Conservation (phyloP, 73 alveolate species). For the Blepharisma japonicum region DNA sequence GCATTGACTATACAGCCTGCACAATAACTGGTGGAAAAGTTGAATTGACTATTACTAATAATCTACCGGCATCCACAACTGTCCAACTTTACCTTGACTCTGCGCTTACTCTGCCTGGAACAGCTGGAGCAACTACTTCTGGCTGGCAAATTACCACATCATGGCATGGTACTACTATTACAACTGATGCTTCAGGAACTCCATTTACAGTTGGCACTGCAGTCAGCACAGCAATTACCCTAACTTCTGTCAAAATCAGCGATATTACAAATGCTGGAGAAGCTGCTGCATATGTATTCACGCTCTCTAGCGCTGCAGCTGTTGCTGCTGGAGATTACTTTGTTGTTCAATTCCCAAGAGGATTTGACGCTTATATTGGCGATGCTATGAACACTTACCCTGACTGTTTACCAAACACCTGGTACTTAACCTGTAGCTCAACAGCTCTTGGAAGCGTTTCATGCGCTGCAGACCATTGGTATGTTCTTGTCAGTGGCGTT, state of each 20-base stretch:
- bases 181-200: no score
- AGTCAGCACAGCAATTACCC: no score
- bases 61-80: no score
- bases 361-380: conserved; percentile 9
- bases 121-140: no score
- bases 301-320: background rate
- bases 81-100: no score
- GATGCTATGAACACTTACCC: background rate
- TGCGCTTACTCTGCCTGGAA: no score
- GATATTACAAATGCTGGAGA: conserved; percentile 7
- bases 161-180: no score
- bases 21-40: no score
- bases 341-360: background rate
- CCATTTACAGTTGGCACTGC: no score
- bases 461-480: conserved; percentile 17
- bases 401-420: background rate
- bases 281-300: background rate
- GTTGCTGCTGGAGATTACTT: background rate
- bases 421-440: background rate
- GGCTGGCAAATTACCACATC: no score
- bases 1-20: background rate
- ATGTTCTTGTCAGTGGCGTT: background rate
- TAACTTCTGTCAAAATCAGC: no score
- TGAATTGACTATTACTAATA: no score
- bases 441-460: background rate